Base-by-base conservation (phyloP, 2,329 filamentous ascomycete genomes). In the Microcyclospora pomicola region DNA sequence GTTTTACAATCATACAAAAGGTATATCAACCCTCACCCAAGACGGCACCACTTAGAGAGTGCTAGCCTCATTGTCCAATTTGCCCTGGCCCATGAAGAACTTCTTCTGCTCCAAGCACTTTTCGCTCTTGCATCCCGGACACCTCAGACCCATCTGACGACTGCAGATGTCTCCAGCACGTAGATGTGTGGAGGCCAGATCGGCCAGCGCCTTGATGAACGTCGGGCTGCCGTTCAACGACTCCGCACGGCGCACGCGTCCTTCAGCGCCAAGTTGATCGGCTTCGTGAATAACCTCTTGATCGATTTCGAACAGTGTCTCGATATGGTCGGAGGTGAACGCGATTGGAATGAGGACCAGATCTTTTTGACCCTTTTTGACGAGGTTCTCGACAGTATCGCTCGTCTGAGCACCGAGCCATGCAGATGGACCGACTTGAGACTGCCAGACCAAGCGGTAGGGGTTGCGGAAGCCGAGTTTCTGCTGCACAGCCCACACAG, bases 301-400 rank as follows among this genome's bases (percentile, higher is more conserved):
- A 59, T 98, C 91, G 37, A 98, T 67, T 61, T 98, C 91, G 58
- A 80, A 96, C 1, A 98, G 68, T 0, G 91, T 98, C 65, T 98
- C 91, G 49, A 98, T 98, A 58, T 98, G 91, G 54, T 98, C 91
- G n/a, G 84, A 93, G 0, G 91, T 98, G 59, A 98, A 98, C 5
- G 91, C 91, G 47, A 98, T 92, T 0, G 91, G 91, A 39, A 98
- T 85, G 6, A 98, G 69, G 1, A 95, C 70, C 38, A 98, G 69
- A 55, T 98, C 86, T 39, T 80, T 93, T 55, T 95, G 83, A 1
- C 88, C 91, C 61, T 91, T 86, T 55, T 82, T 76, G 48, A 96
- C 77, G 56, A 95, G 92, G 42, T 85, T 73, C 55, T 87, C 77
- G 9, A 98, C 91, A 0, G 87, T 88, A 48, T 80, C 77, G 42